Conservation (phyloP, 805 yeast species). For the Brettanomyces custersianus region DNA sequence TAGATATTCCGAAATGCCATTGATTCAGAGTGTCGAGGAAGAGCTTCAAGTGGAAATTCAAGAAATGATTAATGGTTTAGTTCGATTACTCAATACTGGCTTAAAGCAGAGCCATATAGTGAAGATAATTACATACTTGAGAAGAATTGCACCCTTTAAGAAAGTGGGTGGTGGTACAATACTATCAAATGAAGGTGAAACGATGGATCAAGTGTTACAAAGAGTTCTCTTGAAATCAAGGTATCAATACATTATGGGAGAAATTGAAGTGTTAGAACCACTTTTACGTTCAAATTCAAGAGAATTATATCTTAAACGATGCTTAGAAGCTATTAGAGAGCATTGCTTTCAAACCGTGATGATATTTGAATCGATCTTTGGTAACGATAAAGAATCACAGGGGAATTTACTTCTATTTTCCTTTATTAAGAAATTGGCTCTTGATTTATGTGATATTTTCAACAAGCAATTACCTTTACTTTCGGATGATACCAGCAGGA, state of each 20-base stretch:
- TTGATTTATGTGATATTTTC: conserved; percentile 24
- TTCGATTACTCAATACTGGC: conserved; percentile 63
- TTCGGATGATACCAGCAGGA: conserved; percentile 32
- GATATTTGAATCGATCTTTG: conserved; percentile 55
- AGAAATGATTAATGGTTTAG: conserved; percentile 58
- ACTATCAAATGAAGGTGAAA: not conserved
- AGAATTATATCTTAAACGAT: conserved; percentile 64
- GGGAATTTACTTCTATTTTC: conserved; percentile 25
- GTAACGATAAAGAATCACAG: conserved; percentile 10
- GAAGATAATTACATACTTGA: conserved; percentile 69
- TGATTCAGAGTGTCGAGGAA: conserved; percentile 40
- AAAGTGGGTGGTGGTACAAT: no score
- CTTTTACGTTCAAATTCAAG: conserved; percentile 41
- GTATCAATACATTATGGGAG: conserved; percentile 54
- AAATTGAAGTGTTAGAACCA: conserved; percentile 49
- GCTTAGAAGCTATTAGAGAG: conserved; percentile 79
- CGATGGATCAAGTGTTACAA: conserved; percentile 30
- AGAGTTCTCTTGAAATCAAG: conserved; percentile 61
- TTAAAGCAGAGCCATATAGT: conserved; percentile 70
- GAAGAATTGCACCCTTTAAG: conserved; percentile 50
- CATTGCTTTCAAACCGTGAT: conserved; percentile 67
- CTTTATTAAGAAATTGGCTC: conserved; percentile 27
- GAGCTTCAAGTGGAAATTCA: conserved; percentile 49
- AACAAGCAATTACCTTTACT: conserved; percentile 25
- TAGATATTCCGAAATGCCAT: conserved; percentile 53